Evolutionary conservation across 805 yeast species (phyloP).

Genomic region (Starmerella vaccinii): DNA sequence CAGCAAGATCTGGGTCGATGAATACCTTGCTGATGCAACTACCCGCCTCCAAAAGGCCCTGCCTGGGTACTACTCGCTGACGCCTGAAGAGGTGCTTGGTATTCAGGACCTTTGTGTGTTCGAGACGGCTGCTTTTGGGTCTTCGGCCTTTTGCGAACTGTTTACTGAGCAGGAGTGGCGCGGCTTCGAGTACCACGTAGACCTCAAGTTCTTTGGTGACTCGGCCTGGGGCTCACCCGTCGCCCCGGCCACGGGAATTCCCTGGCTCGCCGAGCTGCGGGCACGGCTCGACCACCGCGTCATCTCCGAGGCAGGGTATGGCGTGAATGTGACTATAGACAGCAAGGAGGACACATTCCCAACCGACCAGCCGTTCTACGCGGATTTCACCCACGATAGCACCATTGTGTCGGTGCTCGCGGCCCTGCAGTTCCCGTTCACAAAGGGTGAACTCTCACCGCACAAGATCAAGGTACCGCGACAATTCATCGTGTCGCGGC

Average conservation of each 20-base stretch:
- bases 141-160: constrained; percentile 54
- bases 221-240: constrained; percentile 49
- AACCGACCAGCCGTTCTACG: constrained; percentile 43
- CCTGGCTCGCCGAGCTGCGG: constrained; percentile 38
- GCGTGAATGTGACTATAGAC: constrained; percentile 39
- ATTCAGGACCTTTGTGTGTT: constrained; percentile 61
- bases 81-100: constrained; percentile 41
- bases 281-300: constrained; percentile 42
- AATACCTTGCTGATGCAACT: constrained; percentile 45
- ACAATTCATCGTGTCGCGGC: constrained; percentile 33
- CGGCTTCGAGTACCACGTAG: constrained; percentile 49
- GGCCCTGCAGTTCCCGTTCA: constrained; percentile 47
- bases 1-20: constrained; percentile 31
- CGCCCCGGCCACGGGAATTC: constrained; percentile 51
- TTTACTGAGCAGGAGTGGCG: constrained; percentile 61
- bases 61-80: constrained; percentile 42
- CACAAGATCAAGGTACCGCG: constrained; percentile 37
- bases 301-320: constrained; percentile 38
- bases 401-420: constrained; percentile 51
- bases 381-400: constrained; percentile 68
- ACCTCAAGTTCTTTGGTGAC: constrained; percentile 49
- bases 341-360: constrained; percentile 31
- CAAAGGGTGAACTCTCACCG: constrained; percentile 37
- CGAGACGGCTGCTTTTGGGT: constrained; percentile 61
- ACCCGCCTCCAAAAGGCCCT: constrained; percentile 47